Percentiles rank a stretch among this genome's conserved stretches.
Evolutionary conservation across 306 rosid species (phyloP).

Genomic region (Malus asiatica): DNA sequence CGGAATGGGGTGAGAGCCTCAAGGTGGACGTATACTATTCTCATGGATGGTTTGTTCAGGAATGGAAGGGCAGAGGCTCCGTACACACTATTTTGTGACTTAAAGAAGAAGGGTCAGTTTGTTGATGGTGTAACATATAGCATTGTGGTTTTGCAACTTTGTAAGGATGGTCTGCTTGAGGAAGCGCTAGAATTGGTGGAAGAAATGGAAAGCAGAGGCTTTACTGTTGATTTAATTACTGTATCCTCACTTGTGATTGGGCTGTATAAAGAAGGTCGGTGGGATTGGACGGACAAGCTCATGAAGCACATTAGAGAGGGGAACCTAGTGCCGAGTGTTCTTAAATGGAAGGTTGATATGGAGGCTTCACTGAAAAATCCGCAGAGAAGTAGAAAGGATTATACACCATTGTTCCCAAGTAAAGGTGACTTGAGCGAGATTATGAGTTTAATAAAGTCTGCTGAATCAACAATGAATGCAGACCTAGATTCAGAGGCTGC

Average conservation of each 20-base stretch:
- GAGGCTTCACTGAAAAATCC: constrained; percentile 63
- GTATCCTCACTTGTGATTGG: constrained; percentile 60
- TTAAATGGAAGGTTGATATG: constrained; percentile 72
- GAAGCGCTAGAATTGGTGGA: constrained; percentile 64
- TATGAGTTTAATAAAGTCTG: constrained; percentile 27
- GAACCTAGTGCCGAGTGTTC: constrained; percentile 34
- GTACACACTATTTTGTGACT: constrained; percentile 67
- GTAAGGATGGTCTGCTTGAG: constrained; percentile 66
- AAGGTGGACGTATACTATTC: constrained; percentile 62
- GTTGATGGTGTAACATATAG: constrained; percentile 78
- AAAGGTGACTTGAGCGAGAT: constrained; percentile 54
- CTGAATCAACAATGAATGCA: constrained; percentile 12
- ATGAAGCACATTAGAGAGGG: constrained; percentile 79
- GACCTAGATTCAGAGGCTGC: constrained; percentile 11
- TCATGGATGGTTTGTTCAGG: constrained; percentile 69
- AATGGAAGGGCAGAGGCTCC: constrained; percentile 82
- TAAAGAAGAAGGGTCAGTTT: constrained; percentile 77
- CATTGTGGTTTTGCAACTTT: constrained; percentile 64
- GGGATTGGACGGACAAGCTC: constrained; percentile 81
- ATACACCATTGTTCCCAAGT: constrained; percentile 48
- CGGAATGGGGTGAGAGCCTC: constrained; percentile 67
- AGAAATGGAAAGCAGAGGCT: constrained; percentile 60
- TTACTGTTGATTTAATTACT: constrained; percentile 47
- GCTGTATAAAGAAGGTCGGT: constrained; percentile 55
- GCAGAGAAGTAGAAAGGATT: constrained; percentile 49